Evolutionary conservation across 139 green algal genomes (phyloP).

Genomic region (Coccomyxa sp.): DNA sequence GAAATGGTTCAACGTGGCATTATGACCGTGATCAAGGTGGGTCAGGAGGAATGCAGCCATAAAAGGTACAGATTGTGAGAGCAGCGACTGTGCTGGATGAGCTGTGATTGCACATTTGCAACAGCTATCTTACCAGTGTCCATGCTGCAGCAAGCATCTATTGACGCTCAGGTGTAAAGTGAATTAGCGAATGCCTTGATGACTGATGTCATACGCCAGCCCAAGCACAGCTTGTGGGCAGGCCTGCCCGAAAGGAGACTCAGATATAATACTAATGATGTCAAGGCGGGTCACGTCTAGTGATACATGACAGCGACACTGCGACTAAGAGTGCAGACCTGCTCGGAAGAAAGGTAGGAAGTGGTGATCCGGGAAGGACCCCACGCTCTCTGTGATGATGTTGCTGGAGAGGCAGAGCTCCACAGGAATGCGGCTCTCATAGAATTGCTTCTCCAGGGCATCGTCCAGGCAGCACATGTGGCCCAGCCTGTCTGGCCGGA

Average conservation of each 20-base stretch:
- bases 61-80: no score
- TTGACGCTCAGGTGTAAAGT: no score
- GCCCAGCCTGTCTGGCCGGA: slow-evolving; percentile 64
- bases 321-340: slow-evolving; percentile 7
- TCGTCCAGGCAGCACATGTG: slow-evolving; percentile 76
- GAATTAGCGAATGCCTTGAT: background rate
- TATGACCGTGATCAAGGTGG: no score
- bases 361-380: slow-evolving; percentile 60
- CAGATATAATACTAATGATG: no score
- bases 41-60: no score
- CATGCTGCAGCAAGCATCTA: no score
- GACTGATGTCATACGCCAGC: background rate
- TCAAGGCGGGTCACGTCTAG: no score
- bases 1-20: no score
- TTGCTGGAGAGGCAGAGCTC: slow-evolving; percentile 77
- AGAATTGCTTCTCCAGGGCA: slow-evolving; percentile 40
- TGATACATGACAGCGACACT: background rate
- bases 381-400: slow-evolving; percentile 47
- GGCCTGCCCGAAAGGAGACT: no score
- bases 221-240: no score
- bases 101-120: no score
- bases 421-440: slow-evolving; percentile 49
- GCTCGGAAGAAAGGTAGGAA: slow-evolving; percentile 46
- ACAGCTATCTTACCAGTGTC: background rate
- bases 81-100: no score